phyloP scores from a whole-genome alignment of 2,329 filamentous ascomycete genomes.

The Trichoderma sp. region DNA sequence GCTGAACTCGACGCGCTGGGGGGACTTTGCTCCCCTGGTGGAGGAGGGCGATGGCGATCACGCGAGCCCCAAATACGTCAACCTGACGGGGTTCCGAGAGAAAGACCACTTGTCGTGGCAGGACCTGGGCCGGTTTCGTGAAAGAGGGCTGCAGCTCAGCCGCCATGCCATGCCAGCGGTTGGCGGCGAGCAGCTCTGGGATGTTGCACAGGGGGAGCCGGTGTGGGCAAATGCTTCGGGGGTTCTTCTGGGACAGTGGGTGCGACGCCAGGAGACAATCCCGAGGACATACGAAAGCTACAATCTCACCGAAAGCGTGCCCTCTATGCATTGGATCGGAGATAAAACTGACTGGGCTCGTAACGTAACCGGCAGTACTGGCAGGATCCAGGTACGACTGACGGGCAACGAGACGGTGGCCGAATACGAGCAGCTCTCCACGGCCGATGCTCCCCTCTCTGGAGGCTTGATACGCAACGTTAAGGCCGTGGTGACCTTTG shows the following conservation, averaged over 20 bases:
- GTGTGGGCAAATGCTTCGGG: conserved; percentile 80
- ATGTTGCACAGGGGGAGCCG: conserved; percentile 37
- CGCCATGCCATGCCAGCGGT: conserved; percentile 48
- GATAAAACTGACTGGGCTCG: conserved; percentile 63
- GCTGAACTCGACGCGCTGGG: conserved; percentile 57
- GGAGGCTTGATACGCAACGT: conserved; percentile 64
- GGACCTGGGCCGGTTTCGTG: conserved; percentile 63
- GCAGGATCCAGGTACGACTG: conserved; percentile 64
- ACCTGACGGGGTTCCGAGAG: conserved; percentile 73
- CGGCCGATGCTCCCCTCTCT: conserved; percentile 36
- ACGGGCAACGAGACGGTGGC: conserved; percentile 55
- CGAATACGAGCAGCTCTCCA: conserved; percentile 41
- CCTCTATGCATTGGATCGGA: conserved; percentile 62
- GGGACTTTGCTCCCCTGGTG: conserved; percentile 52
- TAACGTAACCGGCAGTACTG: conserved; percentile 74
- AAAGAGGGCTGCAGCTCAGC: conserved; percentile 61
- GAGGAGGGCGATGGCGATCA: conserved; percentile 22
- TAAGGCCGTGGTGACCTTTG: conserved; percentile 65
- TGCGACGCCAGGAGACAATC: conserved; percentile 52
- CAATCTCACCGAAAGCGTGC: conserved; percentile 65
- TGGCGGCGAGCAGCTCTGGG: conserved; percentile 42
- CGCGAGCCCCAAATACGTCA: conserved; percentile 49
- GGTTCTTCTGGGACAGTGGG: conserved; percentile 73
- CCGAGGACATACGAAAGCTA: conserved; percentile 47
- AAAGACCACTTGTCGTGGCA: conserved; percentile 78